These are phyloP conservation scores for Saturnispora silvae DNA, from an alignment of 805 yeast species.

Conservation along the genomic window DNA sequence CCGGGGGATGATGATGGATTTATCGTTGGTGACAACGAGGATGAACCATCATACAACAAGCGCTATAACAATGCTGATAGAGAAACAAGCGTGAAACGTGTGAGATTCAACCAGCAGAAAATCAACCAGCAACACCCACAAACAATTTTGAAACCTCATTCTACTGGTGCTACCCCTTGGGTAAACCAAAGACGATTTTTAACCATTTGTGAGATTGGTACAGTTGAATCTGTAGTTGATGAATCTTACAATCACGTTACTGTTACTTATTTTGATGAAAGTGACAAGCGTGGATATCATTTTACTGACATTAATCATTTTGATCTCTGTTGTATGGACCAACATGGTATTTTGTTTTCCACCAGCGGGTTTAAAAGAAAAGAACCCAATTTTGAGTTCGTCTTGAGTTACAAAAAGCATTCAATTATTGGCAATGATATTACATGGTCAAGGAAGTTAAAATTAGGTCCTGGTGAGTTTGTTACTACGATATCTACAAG, in stretches of 20 bases:
- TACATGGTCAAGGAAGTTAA: slow-evolving; percentile 53
- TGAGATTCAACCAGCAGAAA: not conserved
- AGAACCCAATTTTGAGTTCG: slow-evolving; percentile 17
- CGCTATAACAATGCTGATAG: slow-evolving; percentile 10
- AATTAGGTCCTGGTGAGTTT: slow-evolving; percentile 35
- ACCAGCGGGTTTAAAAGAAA: slow-evolving; percentile 25
- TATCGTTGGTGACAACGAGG: slow-evolving; percentile 56
- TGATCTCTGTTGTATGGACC: slow-evolving; percentile 67
- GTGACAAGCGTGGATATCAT: slow-evolving; percentile 68
- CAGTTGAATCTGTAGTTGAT: slow-evolving; percentile 65
- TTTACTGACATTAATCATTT: slow-evolving; percentile 65
- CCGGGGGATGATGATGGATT: slow-evolving; percentile 39
- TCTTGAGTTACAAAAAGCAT: slow-evolving; percentile 60
- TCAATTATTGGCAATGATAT: slow-evolving; percentile 55
- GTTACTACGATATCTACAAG: slow-evolving; percentile 65
- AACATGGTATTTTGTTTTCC: slow-evolving; percentile 56
- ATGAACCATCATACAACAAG: slow-evolving; percentile 14
- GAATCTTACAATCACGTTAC: slow-evolving; percentile 55
- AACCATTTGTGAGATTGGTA: slow-evolving; percentile 72
- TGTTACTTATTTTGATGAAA: slow-evolving; percentile 75
- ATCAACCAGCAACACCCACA: not conserved
- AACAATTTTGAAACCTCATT: slow-evolving; percentile 42
- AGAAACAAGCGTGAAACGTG: slow-evolving; percentile 7
- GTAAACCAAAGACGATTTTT: slow-evolving; percentile 55
- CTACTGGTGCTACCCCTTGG: slow-evolving; percentile 89